Percentiles rank a stretch among this genome's conserved stretches.
Evolutionary conservation across 768 basidiomycete species (phyloP).

Genomic region (Tricholoma sp.): DNA sequence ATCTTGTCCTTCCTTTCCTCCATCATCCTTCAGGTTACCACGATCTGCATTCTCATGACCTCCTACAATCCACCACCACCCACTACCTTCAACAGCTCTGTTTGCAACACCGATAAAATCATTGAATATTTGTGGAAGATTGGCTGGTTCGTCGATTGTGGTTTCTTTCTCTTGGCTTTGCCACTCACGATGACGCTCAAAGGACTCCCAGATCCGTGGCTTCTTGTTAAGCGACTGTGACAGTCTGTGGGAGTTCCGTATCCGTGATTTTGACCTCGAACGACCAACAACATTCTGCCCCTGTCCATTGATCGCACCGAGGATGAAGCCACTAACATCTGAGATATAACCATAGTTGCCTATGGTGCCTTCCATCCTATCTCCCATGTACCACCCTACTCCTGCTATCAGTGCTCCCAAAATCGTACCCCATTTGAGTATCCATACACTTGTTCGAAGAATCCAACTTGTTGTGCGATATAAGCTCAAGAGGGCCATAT

Average conservation of each 20-base stretch:
- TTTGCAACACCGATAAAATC: slow-evolving; percentile 32
- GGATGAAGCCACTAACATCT: slow-evolving; percentile 34
- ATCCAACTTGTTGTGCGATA: slow-evolving; percentile 79
- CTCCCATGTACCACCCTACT: slow-evolving; percentile 48
- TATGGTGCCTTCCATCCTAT: slow-evolving; percentile 27
- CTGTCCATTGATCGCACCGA: slow-evolving; percentile 38
- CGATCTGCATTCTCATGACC: slow-evolving; percentile 11
- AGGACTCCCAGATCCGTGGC: slow-evolving; percentile 60
- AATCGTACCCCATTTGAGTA: slow-evolving; percentile 74
- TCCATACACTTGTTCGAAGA: slow-evolving; percentile 58
- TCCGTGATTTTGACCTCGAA: slow-evolving; percentile 18
- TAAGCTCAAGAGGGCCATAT: slow-evolving; percentile 69
- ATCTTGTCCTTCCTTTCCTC: slow-evolving; percentile 10
- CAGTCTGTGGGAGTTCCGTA: slow-evolving; percentile 14
- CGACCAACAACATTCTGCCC: slow-evolving; percentile 23
- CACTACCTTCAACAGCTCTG: slow-evolving; percentile 18
- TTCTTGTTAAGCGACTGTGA: slow-evolving; percentile 16
- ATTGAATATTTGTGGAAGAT: slow-evolving; percentile 43
- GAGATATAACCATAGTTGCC: slow-evolving; percentile 33
- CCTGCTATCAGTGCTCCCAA: slow-evolving; percentile 49
- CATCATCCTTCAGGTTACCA: neutral
- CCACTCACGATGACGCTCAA: slow-evolving; percentile 57
- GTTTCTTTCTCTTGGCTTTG: slow-evolving; percentile 34
- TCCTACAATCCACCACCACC: slow-evolving; percentile 30
- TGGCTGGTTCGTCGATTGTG: slow-evolving; percentile 20